phyloP scores from a whole-genome alignment of 345 rosid species.

The Geranium rotundifolium region DNA sequence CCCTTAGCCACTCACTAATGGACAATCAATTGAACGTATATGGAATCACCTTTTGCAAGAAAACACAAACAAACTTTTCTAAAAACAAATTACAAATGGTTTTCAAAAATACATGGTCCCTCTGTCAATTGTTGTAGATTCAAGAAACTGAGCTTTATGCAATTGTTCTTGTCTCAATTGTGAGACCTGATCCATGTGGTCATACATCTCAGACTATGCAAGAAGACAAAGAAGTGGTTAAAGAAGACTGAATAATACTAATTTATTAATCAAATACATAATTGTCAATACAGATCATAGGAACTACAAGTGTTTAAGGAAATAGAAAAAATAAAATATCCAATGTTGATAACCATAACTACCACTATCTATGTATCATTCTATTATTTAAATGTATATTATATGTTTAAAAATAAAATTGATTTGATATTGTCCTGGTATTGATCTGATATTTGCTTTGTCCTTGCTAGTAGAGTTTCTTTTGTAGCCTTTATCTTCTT shows the following conservation, averaged over 20 bases:
- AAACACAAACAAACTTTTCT: not conserved
- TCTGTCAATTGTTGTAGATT: slow-evolving; percentile 60
- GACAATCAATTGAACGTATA: not conserved
- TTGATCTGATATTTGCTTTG: too few species aligned
- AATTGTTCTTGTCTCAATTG: slow-evolving; percentile 76
- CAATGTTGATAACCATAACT: slow-evolving; percentile 62
- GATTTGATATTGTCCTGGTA: too few species aligned
- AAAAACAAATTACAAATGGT: not conserved
- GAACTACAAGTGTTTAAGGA: slow-evolving; percentile 3
- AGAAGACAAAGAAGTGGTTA: not conserved
- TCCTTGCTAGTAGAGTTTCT: too few species aligned
- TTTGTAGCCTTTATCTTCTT: too few species aligned
- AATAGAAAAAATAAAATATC: slow-evolving; percentile 26
- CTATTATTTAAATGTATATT: too few species aligned
- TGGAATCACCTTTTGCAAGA: not conserved
- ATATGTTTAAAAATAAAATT: too few species aligned
- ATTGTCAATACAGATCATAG: not conserved
- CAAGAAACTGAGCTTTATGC: slow-evolving; percentile 58
- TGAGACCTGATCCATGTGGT: slow-evolving; percentile 68
- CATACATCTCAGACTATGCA: slow-evolving; percentile 56
- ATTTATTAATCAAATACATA: not conserved
- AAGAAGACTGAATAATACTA: not conserved
- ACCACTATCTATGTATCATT: slow-evolving; percentile 64
- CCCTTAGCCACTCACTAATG: not conserved
- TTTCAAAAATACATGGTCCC: slow-evolving; percentile 53